phyloP scores from a whole-genome alignment of 169 alveolate species.

The Plasmodium reichenowi region DNA sequence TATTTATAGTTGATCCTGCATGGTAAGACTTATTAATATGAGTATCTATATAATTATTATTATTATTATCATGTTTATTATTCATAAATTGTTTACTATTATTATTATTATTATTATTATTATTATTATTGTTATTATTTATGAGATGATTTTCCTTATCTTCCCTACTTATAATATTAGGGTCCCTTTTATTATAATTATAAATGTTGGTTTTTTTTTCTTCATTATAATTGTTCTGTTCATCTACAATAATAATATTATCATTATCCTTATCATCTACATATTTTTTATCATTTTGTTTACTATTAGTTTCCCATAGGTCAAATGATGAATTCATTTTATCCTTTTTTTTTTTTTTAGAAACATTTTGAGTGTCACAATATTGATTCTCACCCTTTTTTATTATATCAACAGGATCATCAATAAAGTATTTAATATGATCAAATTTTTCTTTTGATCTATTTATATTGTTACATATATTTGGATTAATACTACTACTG shows the following conservation, averaged over 20 bases:
- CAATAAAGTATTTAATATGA: neutral
- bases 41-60: too few species aligned
- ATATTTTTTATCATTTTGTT: neutral
- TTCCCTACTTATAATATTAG: too few species aligned
- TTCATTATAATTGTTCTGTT: neutral
- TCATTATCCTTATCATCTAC: neutral
- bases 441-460: neutral
- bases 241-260: neutral
- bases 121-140: too few species aligned
- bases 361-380: too few species aligned
- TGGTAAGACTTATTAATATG: too few species aligned
- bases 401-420: neutral
- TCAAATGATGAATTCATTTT: constrained; percentile 11
- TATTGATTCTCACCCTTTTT: too few species aligned
- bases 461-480: neutral
- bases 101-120: too few species aligned
- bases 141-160: too few species aligned
- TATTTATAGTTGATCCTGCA: too few species aligned
- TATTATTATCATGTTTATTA: too few species aligned
- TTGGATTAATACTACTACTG: neutral
- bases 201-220: constrained; percentile 24
- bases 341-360: too few species aligned
- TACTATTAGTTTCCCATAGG: constrained; percentile 33
- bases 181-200: constrained; percentile 8
- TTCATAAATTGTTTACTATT: too few species aligned